A percentile compares a stretch with the other conserved stretches of the same genome.
Conservation (phyloP, 2,329 filamentous ascomycete species). For the Leptographium radiaticola region DNA sequence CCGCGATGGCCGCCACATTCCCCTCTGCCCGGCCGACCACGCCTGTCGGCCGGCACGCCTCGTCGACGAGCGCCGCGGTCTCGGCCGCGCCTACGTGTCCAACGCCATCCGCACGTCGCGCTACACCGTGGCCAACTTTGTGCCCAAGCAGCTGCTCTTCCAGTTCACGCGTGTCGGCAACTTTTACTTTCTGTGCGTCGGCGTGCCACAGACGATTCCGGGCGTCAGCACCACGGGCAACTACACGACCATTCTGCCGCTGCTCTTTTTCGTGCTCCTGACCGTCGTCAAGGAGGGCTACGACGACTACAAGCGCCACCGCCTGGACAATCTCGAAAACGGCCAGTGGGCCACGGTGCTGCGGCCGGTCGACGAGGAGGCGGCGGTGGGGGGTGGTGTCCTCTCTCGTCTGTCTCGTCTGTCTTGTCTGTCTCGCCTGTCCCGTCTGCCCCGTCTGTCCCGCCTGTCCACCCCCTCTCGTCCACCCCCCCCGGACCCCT, state of each 20-base stretch:
- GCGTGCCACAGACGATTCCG: constrained; percentile 71
- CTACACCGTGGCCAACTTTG: constrained; percentile 73
- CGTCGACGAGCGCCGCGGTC: constrained; percentile 36
- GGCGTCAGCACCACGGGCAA: constrained; percentile 63
- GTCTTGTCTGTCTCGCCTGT: too few relatives aligned
- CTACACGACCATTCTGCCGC: constrained; percentile 60
- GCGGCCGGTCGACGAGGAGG: constrained; percentile 12
- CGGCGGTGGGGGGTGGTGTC: background rate
- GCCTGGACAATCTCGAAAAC: constrained; percentile 74
- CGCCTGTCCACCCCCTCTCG: background rate
- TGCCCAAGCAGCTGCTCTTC: constrained; percentile 73
- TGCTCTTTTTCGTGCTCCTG: constrained; percentile 63
- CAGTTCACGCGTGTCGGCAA: constrained; percentile 81
- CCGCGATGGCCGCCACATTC: constrained; percentile 16
- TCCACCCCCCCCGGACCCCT: background rate
- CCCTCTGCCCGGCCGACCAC: constrained; percentile 21
- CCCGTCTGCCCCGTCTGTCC: too few relatives aligned
- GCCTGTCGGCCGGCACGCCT: constrained; percentile 18
- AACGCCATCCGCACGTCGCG: constrained; percentile 68
- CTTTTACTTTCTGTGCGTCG: constrained; percentile 76
- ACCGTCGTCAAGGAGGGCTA: constrained; percentile 81
- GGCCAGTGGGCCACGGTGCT: constrained; percentile 34
- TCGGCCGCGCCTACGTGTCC: constrained; percentile 34
- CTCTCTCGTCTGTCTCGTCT: background rate
- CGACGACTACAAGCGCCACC: constrained; percentile 69